A percentile compares a stretch with the other conserved stretches of the same genome.
Conservation (phyloP, 2,329 filamentous ascomycete genomes). For the Achaetomium macrosporum region DNA sequence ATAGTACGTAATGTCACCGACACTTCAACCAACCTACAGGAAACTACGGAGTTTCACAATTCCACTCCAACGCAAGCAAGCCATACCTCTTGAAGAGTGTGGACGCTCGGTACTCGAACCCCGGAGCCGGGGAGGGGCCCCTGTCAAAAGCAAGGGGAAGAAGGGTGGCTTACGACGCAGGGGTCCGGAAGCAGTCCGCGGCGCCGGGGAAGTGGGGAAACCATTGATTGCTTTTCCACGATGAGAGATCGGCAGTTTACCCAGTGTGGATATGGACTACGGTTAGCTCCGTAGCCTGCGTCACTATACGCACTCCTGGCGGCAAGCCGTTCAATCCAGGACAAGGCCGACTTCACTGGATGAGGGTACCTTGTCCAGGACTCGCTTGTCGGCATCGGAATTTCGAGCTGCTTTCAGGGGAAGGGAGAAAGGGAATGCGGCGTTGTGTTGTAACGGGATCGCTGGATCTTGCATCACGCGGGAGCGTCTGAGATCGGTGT, state of each 20-base stretch:
- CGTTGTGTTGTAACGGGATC: neutral
- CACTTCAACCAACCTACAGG: too few relatives aligned
- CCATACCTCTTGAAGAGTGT: neutral
- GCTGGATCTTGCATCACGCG: neutral
- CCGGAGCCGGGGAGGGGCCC: neutral
- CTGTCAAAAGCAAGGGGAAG: neutral
- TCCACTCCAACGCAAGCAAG: too few relatives aligned
- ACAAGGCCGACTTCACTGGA: neutral
- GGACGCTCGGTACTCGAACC: neutral
- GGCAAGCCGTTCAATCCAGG: neutral
- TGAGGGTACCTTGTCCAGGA: neutral
- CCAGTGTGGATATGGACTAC: neutral
- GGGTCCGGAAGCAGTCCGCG: neutral
- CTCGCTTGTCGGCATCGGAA: too few relatives aligned
- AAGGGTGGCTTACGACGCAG: neutral
- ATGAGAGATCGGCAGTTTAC: conserved; percentile 3
- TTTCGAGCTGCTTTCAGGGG: neutral
- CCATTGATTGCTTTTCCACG: neutral
- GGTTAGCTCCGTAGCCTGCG: too few relatives aligned
- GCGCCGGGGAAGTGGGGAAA: neutral
- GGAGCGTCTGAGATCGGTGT: neutral
- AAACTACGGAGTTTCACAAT: too few relatives aligned
- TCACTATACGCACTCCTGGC: neutral
- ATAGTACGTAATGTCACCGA: too few relatives aligned
- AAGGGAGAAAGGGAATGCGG: neutral